Conservation (phyloP, 2,329 filamentous ascomycete genomes). For the Alternaria postmessia region DNA sequence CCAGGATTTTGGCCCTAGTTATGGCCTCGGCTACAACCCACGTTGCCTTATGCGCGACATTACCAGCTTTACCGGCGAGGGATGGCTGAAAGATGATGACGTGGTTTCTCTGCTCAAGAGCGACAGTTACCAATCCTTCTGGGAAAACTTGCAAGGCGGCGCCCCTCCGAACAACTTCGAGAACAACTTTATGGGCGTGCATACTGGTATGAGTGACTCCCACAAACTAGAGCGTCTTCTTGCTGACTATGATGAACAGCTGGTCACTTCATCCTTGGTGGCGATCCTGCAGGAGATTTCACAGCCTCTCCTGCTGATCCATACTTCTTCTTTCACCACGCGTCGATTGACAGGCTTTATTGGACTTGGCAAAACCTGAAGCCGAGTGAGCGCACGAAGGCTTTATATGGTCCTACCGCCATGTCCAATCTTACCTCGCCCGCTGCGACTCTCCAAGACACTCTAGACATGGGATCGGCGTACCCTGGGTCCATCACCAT, state of each 20-base stretch:
- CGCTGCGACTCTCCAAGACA: slow-evolving; percentile 55
- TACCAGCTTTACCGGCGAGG: slow-evolving; percentile 1
- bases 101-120: slow-evolving; percentile 25
- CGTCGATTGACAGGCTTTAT: slow-evolving; percentile 49
- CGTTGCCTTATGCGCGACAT: slow-evolving; percentile 53
- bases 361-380: slow-evolving; percentile 60
- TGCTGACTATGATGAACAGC: slow-evolving; percentile 30
- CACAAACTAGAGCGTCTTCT: background rate
- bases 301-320: slow-evolving; percentile 58
- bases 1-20: background rate
- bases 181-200: slow-evolving; percentile 52
- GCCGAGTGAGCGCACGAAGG: slow-evolving; percentile 44
- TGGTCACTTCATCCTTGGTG: slow-evolving; percentile 58
- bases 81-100: slow-evolving; percentile 22
- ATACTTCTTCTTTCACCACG: slow-evolving; percentile 56
- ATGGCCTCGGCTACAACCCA: slow-evolving; percentile 48
- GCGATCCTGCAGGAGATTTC: slow-evolving; percentile 57
- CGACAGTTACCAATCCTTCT: slow-evolving; percentile 35
- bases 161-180: slow-evolving; percentile 37
- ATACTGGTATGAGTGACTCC: slow-evolving; percentile 40
- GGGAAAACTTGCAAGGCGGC: slow-evolving; percentile 50
- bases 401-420: slow-evolving; percentile 52
- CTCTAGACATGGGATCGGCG: slow-evolving; percentile 50
- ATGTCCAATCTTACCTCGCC: slow-evolving; percentile 54
- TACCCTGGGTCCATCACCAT: slow-evolving; percentile 46